phyloP scores from a whole-genome alignment of 2,329 filamentous ascomycete species.

The Pezicula carpinea region DNA sequence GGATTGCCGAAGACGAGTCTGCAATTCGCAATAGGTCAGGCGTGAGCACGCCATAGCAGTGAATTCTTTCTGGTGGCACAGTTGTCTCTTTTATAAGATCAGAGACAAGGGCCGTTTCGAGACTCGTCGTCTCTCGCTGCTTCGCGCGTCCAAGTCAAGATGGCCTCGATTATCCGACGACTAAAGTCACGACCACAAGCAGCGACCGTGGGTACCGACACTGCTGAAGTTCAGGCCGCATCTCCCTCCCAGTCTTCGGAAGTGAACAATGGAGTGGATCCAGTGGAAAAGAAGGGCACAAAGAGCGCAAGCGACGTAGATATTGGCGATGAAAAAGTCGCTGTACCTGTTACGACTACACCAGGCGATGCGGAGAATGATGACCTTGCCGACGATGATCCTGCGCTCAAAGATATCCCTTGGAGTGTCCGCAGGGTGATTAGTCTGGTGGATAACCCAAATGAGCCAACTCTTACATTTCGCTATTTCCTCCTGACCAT shows the following conservation, averaged over 20 bases:
- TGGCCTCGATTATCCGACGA: not conserved
- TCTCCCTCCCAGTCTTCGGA: not conserved
- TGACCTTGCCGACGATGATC: conserved; percentile 38
- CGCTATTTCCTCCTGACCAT: conserved; percentile 52
- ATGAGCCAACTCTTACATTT: conserved; percentile 52
- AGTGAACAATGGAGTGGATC: not conserved
- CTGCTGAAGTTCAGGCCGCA: not conserved
- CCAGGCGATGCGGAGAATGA: not conserved
- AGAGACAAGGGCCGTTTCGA: not conserved
- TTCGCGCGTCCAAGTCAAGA: not conserved
- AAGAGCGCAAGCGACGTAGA: not conserved
- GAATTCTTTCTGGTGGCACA: not conserved
- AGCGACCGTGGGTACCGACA: not conserved
- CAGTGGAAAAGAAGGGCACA: not conserved
- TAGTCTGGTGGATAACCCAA: conserved; percentile 51
- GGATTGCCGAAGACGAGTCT: not conserved
- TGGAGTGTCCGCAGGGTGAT: conserved; percentile 51
- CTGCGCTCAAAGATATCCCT: conserved; percentile 48
- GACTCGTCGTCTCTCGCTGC: not conserved
- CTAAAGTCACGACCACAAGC: not conserved
- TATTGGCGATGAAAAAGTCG: not conserved
- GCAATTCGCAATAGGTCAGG: not conserved
- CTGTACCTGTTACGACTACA: not conserved
- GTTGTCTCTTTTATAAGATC: not conserved
- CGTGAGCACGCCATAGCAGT: not conserved